A percentile compares a stretch with the other conserved stretches of the same genome.
phyloP scores from a whole-genome alignment of 495 filamentous ascomycete species.

The Haplographium delicatum region DNA sequence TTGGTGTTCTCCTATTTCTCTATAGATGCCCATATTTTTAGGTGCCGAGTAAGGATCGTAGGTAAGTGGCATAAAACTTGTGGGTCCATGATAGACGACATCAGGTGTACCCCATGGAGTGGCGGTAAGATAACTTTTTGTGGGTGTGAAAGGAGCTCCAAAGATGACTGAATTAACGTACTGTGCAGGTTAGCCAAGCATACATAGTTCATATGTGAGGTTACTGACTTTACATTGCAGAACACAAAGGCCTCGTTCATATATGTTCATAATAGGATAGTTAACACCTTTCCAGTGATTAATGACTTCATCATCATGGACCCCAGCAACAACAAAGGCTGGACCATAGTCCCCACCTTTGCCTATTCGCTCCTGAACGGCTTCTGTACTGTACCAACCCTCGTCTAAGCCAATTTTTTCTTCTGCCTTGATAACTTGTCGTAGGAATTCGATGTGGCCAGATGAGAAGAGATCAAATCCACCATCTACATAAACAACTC shows the following conservation, averaged over 20 bases:
- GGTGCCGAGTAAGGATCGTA: constrained; percentile 82
- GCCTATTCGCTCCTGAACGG: constrained; percentile 52
- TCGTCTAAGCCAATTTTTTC: constrained; percentile 55
- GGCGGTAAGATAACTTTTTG: constrained; percentile 62
- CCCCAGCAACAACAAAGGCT: constrained; percentile 80
- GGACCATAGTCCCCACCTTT: constrained; percentile 71
- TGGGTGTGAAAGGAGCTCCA: constrained; percentile 81
- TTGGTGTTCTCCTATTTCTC: constrained; percentile 63
- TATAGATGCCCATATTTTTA: constrained; percentile 74
- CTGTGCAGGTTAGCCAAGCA: constrained; percentile 37
- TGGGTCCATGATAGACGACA: constrained; percentile 92
- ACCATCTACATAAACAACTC: constrained; percentile 90
- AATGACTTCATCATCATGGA: constrained; percentile 92
- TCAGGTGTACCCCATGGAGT: constrained; percentile 72
- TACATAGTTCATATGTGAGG: background rate
- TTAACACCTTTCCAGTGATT: constrained; percentile 95
- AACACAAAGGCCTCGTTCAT: constrained; percentile 91
- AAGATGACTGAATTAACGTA: constrained; percentile 85
- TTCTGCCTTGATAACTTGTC: constrained; percentile 64
- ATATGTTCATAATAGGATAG: constrained; percentile 99
- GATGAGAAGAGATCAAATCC: constrained; percentile 97
- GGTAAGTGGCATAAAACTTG: constrained; percentile 79
- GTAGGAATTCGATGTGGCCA: constrained; percentile 92
- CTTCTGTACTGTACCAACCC: constrained; percentile 69
- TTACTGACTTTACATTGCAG: constrained; percentile 77